Evolutionary conservation across 495 filamentous ascomycete species (phyloP).

Genomic region (Astrocystis sublimbata): DNA sequence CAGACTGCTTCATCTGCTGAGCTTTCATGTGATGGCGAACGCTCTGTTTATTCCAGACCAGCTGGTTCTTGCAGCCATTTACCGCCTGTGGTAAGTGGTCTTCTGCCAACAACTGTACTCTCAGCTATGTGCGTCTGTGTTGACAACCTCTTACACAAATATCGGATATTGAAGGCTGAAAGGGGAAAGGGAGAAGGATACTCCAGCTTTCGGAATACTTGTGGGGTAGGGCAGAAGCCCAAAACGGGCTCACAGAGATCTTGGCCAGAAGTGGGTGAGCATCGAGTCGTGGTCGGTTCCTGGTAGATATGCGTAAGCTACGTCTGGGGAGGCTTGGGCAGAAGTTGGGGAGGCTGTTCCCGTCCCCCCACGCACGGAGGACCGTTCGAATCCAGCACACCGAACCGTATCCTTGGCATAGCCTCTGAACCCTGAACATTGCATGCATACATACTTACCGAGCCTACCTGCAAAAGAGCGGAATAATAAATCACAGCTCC

Average conservation of each 20-base stretch:
- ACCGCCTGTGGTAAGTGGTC: not conserved
- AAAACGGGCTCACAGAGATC: not conserved
- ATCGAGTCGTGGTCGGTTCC: not conserved
- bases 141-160: not conserved
- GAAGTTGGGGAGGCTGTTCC: too few relatives aligned
- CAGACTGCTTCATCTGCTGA: too few relatives aligned
- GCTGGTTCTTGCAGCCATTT: not conserved
- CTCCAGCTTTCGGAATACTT: not conserved
- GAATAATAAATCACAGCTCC: not conserved
- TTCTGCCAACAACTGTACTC: not conserved
- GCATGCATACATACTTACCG: not conserved
- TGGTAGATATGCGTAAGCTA: not conserved
- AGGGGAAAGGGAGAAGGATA: too few relatives aligned
- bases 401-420: slow-evolving; percentile 7
- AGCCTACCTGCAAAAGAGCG: not conserved
- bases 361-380: not conserved
- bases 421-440: not conserved
- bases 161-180: not conserved
- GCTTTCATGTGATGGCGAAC: too few relatives aligned
- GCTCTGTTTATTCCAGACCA: not conserved
- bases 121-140: not conserved
- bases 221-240: not conserved
- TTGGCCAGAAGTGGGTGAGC: not conserved
- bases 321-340: not conserved
- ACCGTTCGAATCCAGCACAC: slow-evolving; percentile 4